These are phyloP conservation scores for Pyricularia pennisetigena DNA, from an alignment of 2,329 filamentous ascomycete species.

Conservation along the genomic window DNA sequence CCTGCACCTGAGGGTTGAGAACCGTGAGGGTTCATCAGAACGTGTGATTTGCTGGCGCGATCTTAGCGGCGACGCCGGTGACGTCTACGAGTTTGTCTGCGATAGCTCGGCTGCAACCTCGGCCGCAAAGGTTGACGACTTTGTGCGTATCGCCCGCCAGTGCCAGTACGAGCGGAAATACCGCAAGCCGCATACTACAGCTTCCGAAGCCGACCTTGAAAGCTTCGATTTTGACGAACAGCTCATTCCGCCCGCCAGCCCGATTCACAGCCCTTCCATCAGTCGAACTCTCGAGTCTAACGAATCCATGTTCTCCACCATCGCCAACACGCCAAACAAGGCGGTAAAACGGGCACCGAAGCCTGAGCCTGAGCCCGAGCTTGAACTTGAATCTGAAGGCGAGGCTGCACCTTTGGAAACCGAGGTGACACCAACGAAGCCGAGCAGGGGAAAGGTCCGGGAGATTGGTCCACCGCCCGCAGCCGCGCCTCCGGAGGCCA, in stretches of 20 bases:
- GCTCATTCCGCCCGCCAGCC: conserved; percentile 55
- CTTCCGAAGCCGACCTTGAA: conserved; percentile 69
- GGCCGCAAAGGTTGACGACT: conserved; percentile 63
- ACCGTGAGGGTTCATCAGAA: conserved; percentile 66
- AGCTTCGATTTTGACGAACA: conserved; percentile 71
- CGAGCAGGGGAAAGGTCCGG: neutral
- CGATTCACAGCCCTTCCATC: conserved; percentile 48
- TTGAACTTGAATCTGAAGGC: neutral
- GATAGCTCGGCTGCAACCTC: conserved; percentile 55
- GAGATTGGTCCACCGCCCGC: conserved; percentile 26
- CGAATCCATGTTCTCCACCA: conserved; percentile 44
- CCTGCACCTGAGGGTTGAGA: conserved; percentile 77
- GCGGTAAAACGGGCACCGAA: conserved; percentile 14
- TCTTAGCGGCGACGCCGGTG: conserved; percentile 82
- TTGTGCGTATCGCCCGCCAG: conserved; percentile 75
- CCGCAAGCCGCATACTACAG: conserved; percentile 66
- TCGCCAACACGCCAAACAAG: conserved; percentile 37
- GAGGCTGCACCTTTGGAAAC: neutral
- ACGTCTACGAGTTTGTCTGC: conserved; percentile 97
- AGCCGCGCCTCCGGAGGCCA: conserved; percentile 56
- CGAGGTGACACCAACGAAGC: neutral
- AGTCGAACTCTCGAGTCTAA: conserved; percentile 45
- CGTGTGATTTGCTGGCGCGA: conserved; percentile 92
- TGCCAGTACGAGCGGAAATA: conserved; percentile 98
- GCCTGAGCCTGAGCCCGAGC: neutral